A percentile compares a stretch with the other conserved stretches of the same genome.
Evolutionary conservation across 192 early-diverging fungal genomes (phyloP).

Genomic region (Podila clonocystis): DNA sequence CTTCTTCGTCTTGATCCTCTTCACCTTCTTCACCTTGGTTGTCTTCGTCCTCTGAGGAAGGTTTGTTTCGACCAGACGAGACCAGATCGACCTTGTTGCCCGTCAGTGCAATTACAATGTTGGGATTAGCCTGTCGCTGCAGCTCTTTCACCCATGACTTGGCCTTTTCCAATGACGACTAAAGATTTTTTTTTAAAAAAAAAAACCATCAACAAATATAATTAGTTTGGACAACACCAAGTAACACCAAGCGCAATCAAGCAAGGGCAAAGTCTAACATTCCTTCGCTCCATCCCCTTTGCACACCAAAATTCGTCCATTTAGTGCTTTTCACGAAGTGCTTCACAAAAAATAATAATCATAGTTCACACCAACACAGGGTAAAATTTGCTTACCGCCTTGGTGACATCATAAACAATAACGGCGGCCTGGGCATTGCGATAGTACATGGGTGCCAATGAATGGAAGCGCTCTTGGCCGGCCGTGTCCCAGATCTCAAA

Average conservation of each 20-base stretch:
- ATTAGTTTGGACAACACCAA: neutral
- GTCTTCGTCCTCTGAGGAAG: slow-evolving; percentile 38
- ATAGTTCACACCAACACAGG: neutral
- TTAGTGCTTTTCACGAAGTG: slow-evolving; percentile 4
- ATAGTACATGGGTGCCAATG: slow-evolving; percentile 97
- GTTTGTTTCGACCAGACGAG: slow-evolving; percentile 17
- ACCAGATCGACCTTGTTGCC: slow-evolving; percentile 96
- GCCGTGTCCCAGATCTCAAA: slow-evolving; percentile 95
- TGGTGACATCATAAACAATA: slow-evolving; percentile 97
- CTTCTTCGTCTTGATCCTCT: slow-evolving; percentile 54
- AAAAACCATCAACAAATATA: slow-evolving; percentile 4
- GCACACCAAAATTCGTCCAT: neutral
- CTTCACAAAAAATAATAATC: slow-evolving; percentile 3
- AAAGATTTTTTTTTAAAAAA: too few species aligned
- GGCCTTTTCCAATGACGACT: slow-evolving; percentile 90
- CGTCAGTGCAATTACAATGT: slow-evolving; percentile 95
- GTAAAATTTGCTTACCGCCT: slow-evolving; percentile 55
- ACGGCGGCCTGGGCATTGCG: slow-evolving; percentile 97
- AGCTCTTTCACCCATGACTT: slow-evolving; percentile 97
- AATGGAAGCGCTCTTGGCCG: slow-evolving; percentile 98
- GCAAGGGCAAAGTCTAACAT: too few species aligned
- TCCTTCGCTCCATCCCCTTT: neutral
- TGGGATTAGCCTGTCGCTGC: slow-evolving; percentile 94
- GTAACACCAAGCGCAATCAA: too few species aligned
- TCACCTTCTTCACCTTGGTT: slow-evolving; percentile 46